These are phyloP conservation scores for Naumovozyma dairenensis DNA, from an alignment of 805 yeast species.

Conservation along the genomic window DNA sequence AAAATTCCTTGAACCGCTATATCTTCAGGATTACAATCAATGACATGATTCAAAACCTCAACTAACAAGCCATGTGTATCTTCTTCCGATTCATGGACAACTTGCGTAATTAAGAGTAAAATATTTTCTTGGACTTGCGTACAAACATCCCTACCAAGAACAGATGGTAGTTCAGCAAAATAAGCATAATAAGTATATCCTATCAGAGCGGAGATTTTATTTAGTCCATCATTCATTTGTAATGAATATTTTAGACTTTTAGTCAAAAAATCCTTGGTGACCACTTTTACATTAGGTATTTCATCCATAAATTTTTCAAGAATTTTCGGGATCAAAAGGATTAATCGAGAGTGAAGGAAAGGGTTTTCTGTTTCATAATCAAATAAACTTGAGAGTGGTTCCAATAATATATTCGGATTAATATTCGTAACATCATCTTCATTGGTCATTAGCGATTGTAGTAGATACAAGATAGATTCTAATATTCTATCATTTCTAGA, in stretches of 20 bases:
- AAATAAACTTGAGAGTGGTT: conserved; percentile 5
- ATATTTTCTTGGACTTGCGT: conserved; percentile 18
- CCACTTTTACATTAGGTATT: conserved; percentile 24
- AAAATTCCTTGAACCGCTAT: conserved; percentile 18
- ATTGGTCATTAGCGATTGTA: conserved; percentile 15
- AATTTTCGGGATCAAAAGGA: conserved; percentile 46
- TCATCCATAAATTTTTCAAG: conserved; percentile 40
- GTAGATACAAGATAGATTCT: conserved; percentile 19
- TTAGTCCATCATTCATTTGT: conserved; percentile 23
- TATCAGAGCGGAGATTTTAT: conserved; percentile 33
- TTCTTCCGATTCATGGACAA: conserved; percentile 59
- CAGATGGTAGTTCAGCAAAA: conserved; percentile 28
- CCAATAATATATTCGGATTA: neutral
- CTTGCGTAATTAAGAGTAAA: conserved; percentile 32
- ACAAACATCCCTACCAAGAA: conserved; percentile 15
- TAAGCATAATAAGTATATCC: conserved; percentile 43
- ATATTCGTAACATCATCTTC: conserved; percentile 10
- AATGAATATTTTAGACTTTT: conserved; percentile 18
- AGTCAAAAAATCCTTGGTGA: conserved; percentile 25
- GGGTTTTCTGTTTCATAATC: conserved; percentile 17
- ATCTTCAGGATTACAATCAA: conserved; percentile 37
- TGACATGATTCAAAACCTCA: conserved; percentile 47
- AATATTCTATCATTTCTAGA: conserved; percentile 1
- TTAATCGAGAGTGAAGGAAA: conserved; percentile 39
- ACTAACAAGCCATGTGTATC: conserved; percentile 68